These are phyloP conservation scores for Phytopythium ostracodes DNA, from an alignment of 352 stramenopile genomes.

Conservation along the genomic window DNA sequence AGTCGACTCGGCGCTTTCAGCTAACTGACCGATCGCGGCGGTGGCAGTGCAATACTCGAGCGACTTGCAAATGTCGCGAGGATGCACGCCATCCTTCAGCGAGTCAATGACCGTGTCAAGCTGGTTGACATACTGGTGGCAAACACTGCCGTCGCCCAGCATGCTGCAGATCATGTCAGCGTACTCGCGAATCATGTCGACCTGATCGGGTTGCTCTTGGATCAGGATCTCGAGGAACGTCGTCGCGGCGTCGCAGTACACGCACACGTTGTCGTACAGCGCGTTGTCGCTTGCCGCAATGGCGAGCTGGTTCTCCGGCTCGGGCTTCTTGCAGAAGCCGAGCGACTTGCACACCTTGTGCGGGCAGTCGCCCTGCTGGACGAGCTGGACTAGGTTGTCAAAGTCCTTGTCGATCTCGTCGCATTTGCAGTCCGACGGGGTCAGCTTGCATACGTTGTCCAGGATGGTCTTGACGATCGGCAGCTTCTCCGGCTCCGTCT, in stretches of 20 bases:
- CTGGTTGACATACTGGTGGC: constrained; percentile 39
- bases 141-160: constrained; percentile 41
- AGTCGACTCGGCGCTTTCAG: not conserved
- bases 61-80: constrained; percentile 37
- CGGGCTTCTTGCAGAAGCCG: constrained; percentile 31
- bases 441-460: constrained; percentile 36
- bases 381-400: constrained; percentile 49
- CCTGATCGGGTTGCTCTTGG: constrained; percentile 36
- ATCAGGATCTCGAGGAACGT: constrained; percentile 43
- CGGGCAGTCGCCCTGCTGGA: constrained; percentile 43
- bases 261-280: constrained; percentile 34
- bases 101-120: constrained; percentile 45
- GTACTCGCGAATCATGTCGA: constrained; percentile 43
- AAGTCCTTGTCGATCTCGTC: constrained; percentile 44
- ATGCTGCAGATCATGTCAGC: constrained; percentile 54
- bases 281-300: not conserved
- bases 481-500: constrained; percentile 32
- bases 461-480: constrained; percentile 36
- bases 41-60: constrained; percentile 34
- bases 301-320: not conserved
- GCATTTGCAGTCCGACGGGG: constrained; percentile 39
- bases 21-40: not conserved
- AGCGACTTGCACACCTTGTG: constrained; percentile 37
- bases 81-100: constrained; percentile 36
- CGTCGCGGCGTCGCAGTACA: constrained; percentile 56